phyloP scores from a whole-genome alignment of 208 protist species.

The Wallacemonas sp. region DNA sequence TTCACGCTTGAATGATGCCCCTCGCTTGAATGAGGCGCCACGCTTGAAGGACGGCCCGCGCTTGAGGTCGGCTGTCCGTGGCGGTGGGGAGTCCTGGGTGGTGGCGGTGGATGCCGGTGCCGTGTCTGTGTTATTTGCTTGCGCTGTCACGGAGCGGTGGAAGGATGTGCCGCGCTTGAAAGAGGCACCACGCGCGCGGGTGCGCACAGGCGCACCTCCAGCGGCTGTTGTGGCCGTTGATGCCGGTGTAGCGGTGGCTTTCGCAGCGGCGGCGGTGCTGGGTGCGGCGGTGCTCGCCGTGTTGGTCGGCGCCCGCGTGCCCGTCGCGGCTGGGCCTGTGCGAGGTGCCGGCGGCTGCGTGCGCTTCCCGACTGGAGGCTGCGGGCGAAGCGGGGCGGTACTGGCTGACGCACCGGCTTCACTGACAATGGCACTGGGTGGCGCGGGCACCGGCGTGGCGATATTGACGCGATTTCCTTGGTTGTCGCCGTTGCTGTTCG shows the following conservation, averaged over 20 bases:
- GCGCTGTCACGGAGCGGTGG: conserved; percentile 1
- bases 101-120: neutral
- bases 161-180: conserved; percentile 15
- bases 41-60: neutral
- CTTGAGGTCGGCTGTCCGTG: neutral
- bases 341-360: neutral
- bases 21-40: conserved; percentile 3
- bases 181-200: conserved; percentile 6
- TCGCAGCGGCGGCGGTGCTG: neutral
- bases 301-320: neutral
- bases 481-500: too few relatives aligned
- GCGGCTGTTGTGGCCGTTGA: neutral
- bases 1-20: neutral
- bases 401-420: neutral
- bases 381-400: neutral
- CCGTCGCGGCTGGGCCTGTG: neutral
- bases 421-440: too few relatives aligned
- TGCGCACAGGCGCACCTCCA: neutral
- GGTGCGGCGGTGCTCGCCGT: neutral
- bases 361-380: neutral
- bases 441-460: neutral
- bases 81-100: neutral
- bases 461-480: too few relatives aligned
- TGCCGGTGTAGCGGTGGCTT: too few relatives aligned
- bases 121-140: neutral